Evolutionary conservation across 371 early-diverging fungal species (phyloP).

Genomic region (Apophysomyces trapeziformis): DNA sequence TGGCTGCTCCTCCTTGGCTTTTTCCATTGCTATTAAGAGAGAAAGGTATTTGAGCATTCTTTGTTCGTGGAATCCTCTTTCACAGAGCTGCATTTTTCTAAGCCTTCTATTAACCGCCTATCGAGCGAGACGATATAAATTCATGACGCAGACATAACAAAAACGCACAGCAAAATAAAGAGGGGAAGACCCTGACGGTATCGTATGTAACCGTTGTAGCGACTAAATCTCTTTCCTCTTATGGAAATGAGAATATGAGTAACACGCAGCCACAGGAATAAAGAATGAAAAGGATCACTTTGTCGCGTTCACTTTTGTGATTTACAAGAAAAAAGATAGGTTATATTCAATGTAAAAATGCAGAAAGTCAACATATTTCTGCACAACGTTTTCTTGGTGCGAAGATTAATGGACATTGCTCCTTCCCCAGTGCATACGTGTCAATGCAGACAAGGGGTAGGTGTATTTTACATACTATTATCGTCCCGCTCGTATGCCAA

Average conservation of each 20-base stretch:
- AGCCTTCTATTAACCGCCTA: not conserved
- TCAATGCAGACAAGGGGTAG: conserved; percentile 17
- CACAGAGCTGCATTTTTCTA: not conserved
- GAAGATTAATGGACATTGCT: conserved; percentile 5
- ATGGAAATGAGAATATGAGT: not conserved
- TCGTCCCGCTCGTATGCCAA: conserved; percentile 4
- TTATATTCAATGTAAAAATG: conserved; percentile 10
- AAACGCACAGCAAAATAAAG: not conserved
- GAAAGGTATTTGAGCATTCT: not conserved
- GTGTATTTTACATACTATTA: conserved; percentile 9
- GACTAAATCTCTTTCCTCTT: not conserved
- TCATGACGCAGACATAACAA: not conserved
- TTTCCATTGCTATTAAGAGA: conserved; percentile 1
- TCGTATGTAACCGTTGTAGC: not conserved
- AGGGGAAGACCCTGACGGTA: not conserved
- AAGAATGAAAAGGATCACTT: conserved; percentile 1
- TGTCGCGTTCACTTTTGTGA: conserved; percentile 3
- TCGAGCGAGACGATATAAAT: conserved; percentile 8
- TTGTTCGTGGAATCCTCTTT: not conserved
- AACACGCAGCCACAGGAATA: conserved; percentile 4
- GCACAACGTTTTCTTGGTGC: not conserved
- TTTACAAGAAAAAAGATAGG: not conserved
- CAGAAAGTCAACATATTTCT: conserved; percentile 7
- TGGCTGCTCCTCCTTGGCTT: not conserved
- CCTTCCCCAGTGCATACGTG: conserved; percentile 17